Conservation (phyloP, 352 stramenopile species). For the Phytophthora sp. region DNA sequence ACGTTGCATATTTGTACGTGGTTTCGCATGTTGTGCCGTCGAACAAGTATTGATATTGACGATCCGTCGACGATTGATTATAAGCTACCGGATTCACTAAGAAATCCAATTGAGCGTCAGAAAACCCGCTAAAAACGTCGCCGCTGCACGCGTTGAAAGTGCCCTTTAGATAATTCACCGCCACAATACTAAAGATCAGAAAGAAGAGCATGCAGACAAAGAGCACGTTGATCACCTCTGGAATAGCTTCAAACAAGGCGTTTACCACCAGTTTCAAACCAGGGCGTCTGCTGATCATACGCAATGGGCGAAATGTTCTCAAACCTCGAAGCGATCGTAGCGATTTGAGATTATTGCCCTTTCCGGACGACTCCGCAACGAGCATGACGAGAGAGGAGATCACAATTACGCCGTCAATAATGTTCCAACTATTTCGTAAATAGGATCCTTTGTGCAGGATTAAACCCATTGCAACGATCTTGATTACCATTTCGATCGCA, state of each 20-base stretch:
- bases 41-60: too few species aligned
- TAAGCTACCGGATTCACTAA: constrained; percentile 50
- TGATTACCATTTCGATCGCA: constrained; percentile 88
- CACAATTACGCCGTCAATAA: constrained; percentile 91
- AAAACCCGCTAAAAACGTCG: constrained; percentile 55
- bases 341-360: constrained; percentile 63
- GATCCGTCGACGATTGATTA: too few species aligned
- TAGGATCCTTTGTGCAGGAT: constrained; percentile 76
- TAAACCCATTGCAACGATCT: constrained; percentile 88
- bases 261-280: constrained; percentile 93
- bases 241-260: constrained; percentile 89
- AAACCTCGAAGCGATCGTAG: constrained; percentile 86
- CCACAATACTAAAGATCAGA: constrained; percentile 96
- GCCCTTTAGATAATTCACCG: constrained; percentile 94
- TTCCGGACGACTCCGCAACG: constrained; percentile 48
- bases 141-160: constrained; percentile 84
- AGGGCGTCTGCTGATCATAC: constrained; percentile 89
- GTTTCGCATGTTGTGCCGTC: constrained; percentile 36
- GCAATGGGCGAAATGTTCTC: constrained; percentile 88
- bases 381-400: constrained; percentile 80
- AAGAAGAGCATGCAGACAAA: constrained; percentile 94
- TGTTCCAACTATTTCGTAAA: constrained; percentile 87
- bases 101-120: constrained; percentile 46
- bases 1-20: neutral
- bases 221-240: constrained; percentile 88